Percentiles rank a stretch among this genome's conserved stretches.
phyloP scores from a whole-genome alignment of 1,284 basidiomycete genomes.

The Melanopsichium pennsylvanicum region DNA sequence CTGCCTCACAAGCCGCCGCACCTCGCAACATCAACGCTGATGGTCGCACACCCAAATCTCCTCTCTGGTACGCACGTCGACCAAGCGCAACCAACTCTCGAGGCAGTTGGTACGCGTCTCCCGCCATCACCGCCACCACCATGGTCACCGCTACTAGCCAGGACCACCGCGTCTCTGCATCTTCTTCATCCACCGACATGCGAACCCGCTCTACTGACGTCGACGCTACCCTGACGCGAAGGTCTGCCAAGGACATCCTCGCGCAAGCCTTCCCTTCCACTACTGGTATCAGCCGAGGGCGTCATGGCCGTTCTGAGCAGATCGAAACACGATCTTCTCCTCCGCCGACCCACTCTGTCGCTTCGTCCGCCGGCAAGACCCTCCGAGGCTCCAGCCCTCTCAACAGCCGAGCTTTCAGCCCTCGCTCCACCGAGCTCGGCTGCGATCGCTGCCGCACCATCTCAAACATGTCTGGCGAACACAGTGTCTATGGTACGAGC shows the following conservation, averaged over 20 bases:
- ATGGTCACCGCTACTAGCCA: conserved; percentile 40
- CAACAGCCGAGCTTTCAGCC: conserved; percentile 36
- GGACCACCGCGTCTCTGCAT: conserved; percentile 10
- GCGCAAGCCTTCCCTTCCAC: conserved; percentile 18
- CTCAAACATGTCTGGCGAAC: conserved; percentile 41
- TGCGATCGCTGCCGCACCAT: conserved; percentile 49
- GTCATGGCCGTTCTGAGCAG: conserved; percentile 30
- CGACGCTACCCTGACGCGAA: conserved; percentile 38
- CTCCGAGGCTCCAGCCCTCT: conserved; percentile 41
- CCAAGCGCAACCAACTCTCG: conserved; percentile 54
- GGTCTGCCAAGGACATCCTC: conserved; percentile 39
- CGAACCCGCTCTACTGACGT: conserved; percentile 15
- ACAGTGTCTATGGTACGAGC: conserved; percentile 40
- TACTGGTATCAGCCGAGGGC: conserved; percentile 9
- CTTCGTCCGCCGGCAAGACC: conserved; percentile 53
- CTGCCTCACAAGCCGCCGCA: conserved; percentile 10
- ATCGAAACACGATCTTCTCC: conserved; percentile 41
- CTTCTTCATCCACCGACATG: conserved; percentile 4
- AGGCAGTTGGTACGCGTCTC: conserved; percentile 53
- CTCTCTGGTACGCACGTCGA: conserved; percentile 51
- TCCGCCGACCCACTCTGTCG: conserved; percentile 43
- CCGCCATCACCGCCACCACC: conserved; percentile 49
- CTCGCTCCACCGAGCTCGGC: conserved; percentile 32
- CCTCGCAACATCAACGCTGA: conserved; percentile 30
- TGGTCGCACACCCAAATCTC: conserved; percentile 40